Conservation (phyloP, 495 filamentous ascomycete species). For the Neurospora sp. region DNA sequence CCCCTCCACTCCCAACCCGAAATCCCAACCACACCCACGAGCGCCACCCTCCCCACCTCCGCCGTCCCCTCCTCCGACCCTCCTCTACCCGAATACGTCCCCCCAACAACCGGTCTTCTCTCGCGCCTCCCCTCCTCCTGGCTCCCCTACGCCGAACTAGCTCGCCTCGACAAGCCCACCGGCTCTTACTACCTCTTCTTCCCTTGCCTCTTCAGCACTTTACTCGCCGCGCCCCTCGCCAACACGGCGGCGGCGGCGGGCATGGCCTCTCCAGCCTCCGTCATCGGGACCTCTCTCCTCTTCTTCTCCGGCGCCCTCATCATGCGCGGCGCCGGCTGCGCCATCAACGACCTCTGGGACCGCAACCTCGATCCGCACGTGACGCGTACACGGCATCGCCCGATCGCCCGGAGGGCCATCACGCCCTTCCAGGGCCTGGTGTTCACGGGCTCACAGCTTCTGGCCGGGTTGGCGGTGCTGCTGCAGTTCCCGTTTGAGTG, state of each 20-base stretch:
- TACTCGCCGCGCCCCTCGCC: conserved; percentile 52
- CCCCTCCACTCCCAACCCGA: conserved; percentile 11
- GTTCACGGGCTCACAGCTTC: conserved; percentile 74
- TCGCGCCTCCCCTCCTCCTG: conserved; percentile 63
- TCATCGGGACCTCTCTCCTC: conserved; percentile 55
- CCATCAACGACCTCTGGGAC: conserved; percentile 97
- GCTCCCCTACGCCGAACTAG: conserved; percentile 89
- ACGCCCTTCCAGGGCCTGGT: conserved; percentile 61
- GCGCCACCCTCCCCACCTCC: conserved; percentile 1
- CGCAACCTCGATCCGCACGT: conserved; percentile 86
- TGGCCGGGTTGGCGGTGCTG: conserved; percentile 72
- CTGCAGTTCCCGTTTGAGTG: conserved; percentile 79
- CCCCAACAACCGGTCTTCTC: conserved; percentile 66
- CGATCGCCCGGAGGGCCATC: conserved; percentile 79
- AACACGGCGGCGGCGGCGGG: conserved; percentile 12
- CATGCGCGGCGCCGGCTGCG: conserved; percentile 97
- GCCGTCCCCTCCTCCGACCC: background rate
- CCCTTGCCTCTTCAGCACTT: conserved; percentile 85
- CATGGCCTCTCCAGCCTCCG: conserved; percentile 39
- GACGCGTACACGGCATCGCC: conserved; percentile 73
- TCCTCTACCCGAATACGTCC: conserved; percentile 39
- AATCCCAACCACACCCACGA: background rate
- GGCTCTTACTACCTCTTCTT: conserved; percentile 95
- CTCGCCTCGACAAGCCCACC: conserved; percentile 86
- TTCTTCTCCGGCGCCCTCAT: conserved; percentile 84